Percentiles rank a stretch among this genome's conserved stretches.
Conservation (phyloP, 139 green algal species). For the Tetradesmus obliquus region DNA sequence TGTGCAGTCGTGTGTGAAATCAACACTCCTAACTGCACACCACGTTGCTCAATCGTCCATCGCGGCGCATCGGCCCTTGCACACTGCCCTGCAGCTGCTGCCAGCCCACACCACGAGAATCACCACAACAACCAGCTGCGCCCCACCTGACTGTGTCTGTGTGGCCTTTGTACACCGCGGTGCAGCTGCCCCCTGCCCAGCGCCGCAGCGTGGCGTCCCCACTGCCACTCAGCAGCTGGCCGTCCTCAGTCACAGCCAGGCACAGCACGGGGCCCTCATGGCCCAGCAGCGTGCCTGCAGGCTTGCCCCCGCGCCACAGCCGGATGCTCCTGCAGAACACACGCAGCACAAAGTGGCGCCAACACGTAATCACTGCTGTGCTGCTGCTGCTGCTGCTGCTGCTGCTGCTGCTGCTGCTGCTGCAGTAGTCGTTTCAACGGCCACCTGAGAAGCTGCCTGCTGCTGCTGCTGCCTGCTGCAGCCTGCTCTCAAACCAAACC, state of each 20-base stretch:
- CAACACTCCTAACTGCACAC: no score
- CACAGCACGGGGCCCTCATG: slow-evolving; percentile 87
- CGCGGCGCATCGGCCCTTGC: not conserved
- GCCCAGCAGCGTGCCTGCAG: slow-evolving; percentile 65
- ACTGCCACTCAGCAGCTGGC: slow-evolving; percentile 82
- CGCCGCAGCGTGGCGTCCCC: slow-evolving; percentile 76
- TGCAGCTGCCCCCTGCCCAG: slow-evolving; percentile 59
- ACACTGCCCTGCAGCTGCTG: not conserved
- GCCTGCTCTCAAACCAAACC: no score
- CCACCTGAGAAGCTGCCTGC: no score
- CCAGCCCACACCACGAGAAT: not conserved
- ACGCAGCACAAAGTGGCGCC: not conserved
- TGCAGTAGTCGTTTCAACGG: not conserved
- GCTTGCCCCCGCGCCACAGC: slow-evolving; percentile 73
- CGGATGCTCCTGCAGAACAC: slow-evolving; percentile 70
- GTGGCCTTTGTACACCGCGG: slow-evolving; percentile 78
- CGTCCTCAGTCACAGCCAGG: slow-evolving; percentile 69
- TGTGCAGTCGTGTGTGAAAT: no score
- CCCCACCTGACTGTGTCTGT: slow-evolving; percentile 84
- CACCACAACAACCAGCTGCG: not conserved
- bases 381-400: not conserved
- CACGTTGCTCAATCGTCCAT: no score
- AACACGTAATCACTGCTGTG: not conserved
- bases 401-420: not conserved
- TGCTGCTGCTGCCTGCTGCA: no score